Evolutionary conservation across 2,329 filamentous ascomycete species (phyloP).

Genomic region (Colletotrichum tanaceti): DNA sequence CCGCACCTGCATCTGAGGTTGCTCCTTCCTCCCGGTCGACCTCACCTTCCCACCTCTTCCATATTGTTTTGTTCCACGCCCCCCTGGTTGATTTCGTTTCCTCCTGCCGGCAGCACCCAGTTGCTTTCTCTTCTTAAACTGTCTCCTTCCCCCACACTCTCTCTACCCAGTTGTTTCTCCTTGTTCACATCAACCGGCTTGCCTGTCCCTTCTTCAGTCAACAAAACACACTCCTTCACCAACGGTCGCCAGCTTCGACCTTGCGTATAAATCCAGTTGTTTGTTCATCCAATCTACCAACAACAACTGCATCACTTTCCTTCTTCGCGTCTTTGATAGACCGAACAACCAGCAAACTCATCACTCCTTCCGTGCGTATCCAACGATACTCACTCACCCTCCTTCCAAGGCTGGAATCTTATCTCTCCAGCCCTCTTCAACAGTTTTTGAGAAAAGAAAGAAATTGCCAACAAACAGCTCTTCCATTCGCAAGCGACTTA

Average conservation of each 20-base stretch:
- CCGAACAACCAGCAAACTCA: constrained; percentile 42
- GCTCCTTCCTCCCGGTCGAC: constrained; percentile 31
- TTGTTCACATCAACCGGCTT: constrained; percentile 39
- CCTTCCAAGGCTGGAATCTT: constrained; percentile 32
- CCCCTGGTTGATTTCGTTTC: constrained; percentile 31
- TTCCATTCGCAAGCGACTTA: constrained; percentile 21
- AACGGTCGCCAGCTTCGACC: constrained; percentile 44
- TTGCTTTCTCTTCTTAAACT: constrained; percentile 42
- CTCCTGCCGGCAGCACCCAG: constrained; percentile 30
- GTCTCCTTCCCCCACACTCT: constrained; percentile 34
- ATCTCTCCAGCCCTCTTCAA: constrained; percentile 16
- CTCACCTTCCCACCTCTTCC: constrained; percentile 42
- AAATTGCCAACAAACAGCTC: constrained; percentile 22
- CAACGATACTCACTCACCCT: constrained; percentile 29
- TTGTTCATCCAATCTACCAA: constrained; percentile 42
- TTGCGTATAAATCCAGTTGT: constrained; percentile 18
- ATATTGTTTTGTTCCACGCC: constrained; percentile 27
- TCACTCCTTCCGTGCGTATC: constrained; percentile 38
- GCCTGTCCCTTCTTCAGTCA: constrained; percentile 37
- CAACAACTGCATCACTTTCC: constrained; percentile 51
- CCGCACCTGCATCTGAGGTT: constrained; percentile 15
- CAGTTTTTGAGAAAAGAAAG: constrained; percentile 23
- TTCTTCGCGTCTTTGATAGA: constrained; percentile 67
- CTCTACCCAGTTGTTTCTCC: constrained; percentile 22
- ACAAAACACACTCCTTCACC: constrained; percentile 38